Conservation (phyloP, 352 stramenopile species). For the Elongisporangium anandrum region DNA sequence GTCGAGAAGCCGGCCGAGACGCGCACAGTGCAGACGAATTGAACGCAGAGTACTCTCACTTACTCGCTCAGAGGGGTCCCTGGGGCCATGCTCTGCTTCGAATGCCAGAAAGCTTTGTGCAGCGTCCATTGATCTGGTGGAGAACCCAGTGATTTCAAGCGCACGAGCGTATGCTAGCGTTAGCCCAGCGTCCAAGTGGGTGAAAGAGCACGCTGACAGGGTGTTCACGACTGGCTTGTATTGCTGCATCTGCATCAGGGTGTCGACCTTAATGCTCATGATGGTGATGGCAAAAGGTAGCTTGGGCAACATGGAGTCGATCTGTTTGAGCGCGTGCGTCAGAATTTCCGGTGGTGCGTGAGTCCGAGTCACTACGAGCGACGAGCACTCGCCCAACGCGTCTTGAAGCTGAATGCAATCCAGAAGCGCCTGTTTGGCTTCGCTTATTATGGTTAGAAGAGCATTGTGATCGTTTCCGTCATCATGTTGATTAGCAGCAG, state of each 20-base stretch:
- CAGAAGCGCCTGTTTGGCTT: constrained; percentile 16
- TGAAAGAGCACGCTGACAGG: constrained; percentile 14
- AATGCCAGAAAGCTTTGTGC: constrained; percentile 2
- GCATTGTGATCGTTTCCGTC: constrained; percentile 3
- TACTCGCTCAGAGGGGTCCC: too few species aligned
- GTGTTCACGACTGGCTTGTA: constrained; percentile 11
- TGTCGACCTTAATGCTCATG: constrained; percentile 7
- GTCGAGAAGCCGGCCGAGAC: constrained; percentile 10
- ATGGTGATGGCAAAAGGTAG: constrained; percentile 20
- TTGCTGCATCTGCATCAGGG: constrained; percentile 16
- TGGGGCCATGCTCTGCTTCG: neutral
- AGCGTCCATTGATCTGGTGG: constrained; percentile 15
- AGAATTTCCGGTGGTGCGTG: constrained; percentile 16
- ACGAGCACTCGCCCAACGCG: constrained; percentile 5
- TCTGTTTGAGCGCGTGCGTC: constrained; percentile 13
- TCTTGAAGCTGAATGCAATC: constrained; percentile 23
- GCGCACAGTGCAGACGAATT: constrained; percentile 4
- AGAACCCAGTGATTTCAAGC: constrained; percentile 14
- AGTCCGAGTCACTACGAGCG: constrained; percentile 11
- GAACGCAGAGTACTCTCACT: too few species aligned
- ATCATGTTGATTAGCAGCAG: too few species aligned
- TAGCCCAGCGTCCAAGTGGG: constrained; percentile 7
- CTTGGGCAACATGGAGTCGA: constrained; percentile 13
- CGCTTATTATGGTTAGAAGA: neutral
- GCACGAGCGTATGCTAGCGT: constrained; percentile 20